Evolutionary conservation across 768 basidiomycete species (phyloP), one percentile per base, ranked within the genome.

Genomic region (Pleurotus giganteus): DNA sequence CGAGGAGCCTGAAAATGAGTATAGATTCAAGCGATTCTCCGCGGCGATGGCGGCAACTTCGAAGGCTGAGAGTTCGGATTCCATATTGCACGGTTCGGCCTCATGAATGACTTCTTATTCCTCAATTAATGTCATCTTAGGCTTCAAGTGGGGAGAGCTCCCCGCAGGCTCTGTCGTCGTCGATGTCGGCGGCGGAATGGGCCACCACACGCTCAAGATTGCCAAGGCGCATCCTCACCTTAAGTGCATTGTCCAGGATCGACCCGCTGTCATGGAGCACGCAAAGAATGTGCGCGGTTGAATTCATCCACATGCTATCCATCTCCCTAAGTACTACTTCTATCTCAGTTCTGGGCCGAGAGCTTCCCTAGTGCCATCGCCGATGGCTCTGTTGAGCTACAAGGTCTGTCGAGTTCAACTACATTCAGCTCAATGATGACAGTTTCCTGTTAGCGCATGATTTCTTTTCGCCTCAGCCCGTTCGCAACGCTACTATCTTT

Each of bases 121-220:
- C 13, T 24, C 19, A 17, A 23, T 36, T 21, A 13, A 41, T 52
- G 17, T 36, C 23, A 23, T n/a, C 17, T 17, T 27, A 68, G 65
- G 65, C 2, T 58, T 63, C 45, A 52, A 63, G 11, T 58, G 63
- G 56, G 43, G 57, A 11, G 17, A 42, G 7, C 47, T 68, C 11
- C 57, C 60, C 1, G 44, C 57, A 0, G 62, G 56, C 6, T 57
- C 58, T 17, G 46, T 63, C 17, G 49, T 70, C 13, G 70, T 71
- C 3, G 70, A 71, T 31, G 69, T 76, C 3, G 75, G 74, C 5
- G 73, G 73, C 12, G 66, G 69, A 34, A 55, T 69, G 15, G 74
- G 74, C 1, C 61, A 65, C 7, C 60, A 66, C 5, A 64, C 68
- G 0, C 56, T 74, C n/a, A 58, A 58, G 9, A 41, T 75, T 17